A percentile compares a stretch with the other conserved stretches of the same genome.
phyloP scores from a whole-genome alignment of 495 filamentous ascomycete species.

The Podospora didyma region DNA sequence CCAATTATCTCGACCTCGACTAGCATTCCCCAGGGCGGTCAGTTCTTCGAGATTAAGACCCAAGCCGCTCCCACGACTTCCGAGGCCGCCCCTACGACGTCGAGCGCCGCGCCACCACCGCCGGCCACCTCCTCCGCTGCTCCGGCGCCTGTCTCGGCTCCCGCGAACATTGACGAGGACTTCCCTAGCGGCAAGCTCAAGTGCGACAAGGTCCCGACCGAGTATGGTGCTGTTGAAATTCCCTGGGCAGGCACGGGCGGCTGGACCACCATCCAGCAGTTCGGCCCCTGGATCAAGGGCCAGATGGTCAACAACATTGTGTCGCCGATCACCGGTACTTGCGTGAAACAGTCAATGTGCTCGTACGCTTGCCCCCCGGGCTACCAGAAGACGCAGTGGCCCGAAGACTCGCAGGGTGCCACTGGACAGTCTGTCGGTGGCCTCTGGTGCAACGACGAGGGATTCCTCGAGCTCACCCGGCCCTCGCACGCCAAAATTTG shows the following conservation, averaged over 20 bases:
- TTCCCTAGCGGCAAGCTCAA: slow-evolving; percentile 75
- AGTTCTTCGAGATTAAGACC: slow-evolving; percentile 32
- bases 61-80: slow-evolving; percentile 7
- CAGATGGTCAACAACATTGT: slow-evolving; percentile 48
- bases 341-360: slow-evolving; percentile 66
- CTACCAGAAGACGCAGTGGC: slow-evolving; percentile 94
- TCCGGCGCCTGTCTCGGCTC: slow-evolving; percentile 8
- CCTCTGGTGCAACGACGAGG: slow-evolving; percentile 68
- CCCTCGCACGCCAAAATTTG: slow-evolving; percentile 63
- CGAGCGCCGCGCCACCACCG: slow-evolving; percentile 23
- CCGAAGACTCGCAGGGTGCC: slow-evolving; percentile 62
- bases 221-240: slow-evolving; percentile 75
- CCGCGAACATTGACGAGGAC: slow-evolving; percentile 53
- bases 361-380: slow-evolving; percentile 91
- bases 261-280: slow-evolving; percentile 74
- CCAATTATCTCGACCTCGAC: slow-evolving; percentile 23
- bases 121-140: slow-evolving; percentile 20
- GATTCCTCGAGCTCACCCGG: slow-evolving; percentile 77
- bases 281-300: slow-evolving; percentile 36
- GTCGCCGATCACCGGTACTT: slow-evolving; percentile 61
- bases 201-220: slow-evolving; percentile 72
- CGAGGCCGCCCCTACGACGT: slow-evolving; percentile 6
- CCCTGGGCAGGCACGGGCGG: slow-evolving; percentile 65
- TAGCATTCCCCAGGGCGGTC: slow-evolving; percentile 19
- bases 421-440: slow-evolving; percentile 89